Evolutionary conservation across 192 early-diverging fungal genomes (phyloP).

Genomic region (Linnemannia schmuckeri): DNA sequence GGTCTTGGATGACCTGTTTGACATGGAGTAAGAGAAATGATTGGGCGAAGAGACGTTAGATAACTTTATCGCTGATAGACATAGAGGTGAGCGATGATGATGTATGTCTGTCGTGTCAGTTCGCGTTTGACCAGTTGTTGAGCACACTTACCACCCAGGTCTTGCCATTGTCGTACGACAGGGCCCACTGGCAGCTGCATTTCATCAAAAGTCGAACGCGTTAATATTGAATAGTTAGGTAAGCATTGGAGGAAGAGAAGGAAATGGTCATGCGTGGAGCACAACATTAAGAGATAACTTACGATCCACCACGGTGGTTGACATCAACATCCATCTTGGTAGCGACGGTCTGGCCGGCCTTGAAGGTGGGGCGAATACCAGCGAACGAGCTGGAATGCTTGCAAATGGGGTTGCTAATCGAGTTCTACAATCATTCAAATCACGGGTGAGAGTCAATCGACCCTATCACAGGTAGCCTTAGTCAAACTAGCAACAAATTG

Average conservation of each 20-base stretch:
- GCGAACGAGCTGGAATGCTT: constrained; percentile 46
- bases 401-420: constrained; percentile 44
- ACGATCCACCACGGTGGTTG: constrained; percentile 51
- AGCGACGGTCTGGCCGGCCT: constrained; percentile 30
- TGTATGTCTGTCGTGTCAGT: background rate
- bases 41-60: background rate
- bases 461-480: background rate
- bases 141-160: constrained; percentile 50
- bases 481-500: background rate
- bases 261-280: background rate
- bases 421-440: background rate
- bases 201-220: background rate
- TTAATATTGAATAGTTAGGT: background rate
- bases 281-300: background rate
- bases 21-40: background rate
- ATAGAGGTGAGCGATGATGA: background rate
- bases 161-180: constrained; percentile 46
- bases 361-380: constrained; percentile 53
- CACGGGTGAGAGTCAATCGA: background rate
- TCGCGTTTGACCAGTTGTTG: background rate
- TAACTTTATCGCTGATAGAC: background rate
- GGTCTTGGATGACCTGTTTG: constrained; percentile 67
- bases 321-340: constrained; percentile 55
- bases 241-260: background rate
- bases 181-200: constrained; percentile 51